Evolutionary conservation across 257 asterid genomes (phyloP).

Genomic region (Jasminum sambac): DNA sequence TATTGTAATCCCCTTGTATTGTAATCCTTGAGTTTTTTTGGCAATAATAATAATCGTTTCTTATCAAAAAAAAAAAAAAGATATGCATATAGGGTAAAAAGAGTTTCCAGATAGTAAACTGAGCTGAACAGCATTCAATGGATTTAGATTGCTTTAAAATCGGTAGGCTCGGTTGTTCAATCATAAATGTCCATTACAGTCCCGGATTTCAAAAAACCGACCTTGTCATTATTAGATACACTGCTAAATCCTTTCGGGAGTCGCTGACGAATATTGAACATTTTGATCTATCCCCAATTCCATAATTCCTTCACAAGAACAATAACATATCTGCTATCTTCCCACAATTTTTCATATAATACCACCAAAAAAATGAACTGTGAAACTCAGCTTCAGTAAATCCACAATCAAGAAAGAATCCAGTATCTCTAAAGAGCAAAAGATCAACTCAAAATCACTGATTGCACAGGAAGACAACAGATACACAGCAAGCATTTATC

Average conservation of each 20-base stretch:
- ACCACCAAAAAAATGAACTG: constrained; percentile 1
- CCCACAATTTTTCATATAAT: not conserved
- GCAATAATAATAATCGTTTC: too few species aligned
- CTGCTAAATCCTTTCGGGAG: constrained; percentile 17
- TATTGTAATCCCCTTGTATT: too few species aligned
- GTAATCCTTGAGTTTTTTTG: too few species aligned
- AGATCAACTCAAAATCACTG: constrained; percentile 18
- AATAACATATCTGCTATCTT: not conserved
- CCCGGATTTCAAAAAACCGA: not conserved
- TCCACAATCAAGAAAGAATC: not conserved
- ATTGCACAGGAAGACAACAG: constrained; percentile 3
- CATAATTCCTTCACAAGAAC: not conserved
- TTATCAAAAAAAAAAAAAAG: too few species aligned
- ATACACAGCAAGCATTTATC: not conserved
- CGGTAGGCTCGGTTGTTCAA: constrained; percentile 15
- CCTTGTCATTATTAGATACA: not conserved
- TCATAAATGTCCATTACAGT: constrained; percentile 7
- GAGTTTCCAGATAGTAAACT: not conserved
- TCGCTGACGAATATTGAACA: not conserved
- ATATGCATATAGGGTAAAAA: not conserved
- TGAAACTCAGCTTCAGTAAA: not conserved
- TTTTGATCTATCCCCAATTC: not conserved
- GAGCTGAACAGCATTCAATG: not conserved
- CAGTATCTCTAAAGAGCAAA: constrained; percentile 11
- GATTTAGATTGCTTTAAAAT: not conserved